Evolutionary conservation across 441 rosid species (phyloP), one percentile per base, ranked within the genome.

Genomic region (Croton setiger): DNA sequence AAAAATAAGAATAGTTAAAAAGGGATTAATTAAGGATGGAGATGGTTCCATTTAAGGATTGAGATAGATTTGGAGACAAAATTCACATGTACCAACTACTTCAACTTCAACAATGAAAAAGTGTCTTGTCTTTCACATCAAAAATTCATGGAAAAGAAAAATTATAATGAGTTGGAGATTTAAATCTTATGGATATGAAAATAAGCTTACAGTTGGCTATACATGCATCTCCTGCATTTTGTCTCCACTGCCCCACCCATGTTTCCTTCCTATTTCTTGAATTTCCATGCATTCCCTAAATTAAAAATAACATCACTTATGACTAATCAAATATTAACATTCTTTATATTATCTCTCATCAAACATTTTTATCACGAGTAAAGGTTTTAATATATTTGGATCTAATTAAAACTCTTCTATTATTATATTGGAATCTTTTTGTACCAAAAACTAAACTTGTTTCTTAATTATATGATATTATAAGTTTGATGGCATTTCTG

Each of bases 121-220:
- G 54, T 31, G 78, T 23, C 75, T 36, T 7, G 64, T 64, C 76
- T 70, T 75, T 78, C 81, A 69, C 52, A 71, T 78, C 75, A 72
- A 48, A 7, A 44, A 41, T 41, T 56, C 56, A 51, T 27, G 20
- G 21, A 52, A 73, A 69, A 51, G 23, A 63, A n/a, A 27, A 14
- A 2, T 27, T 27, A 27, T 0, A 33, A 55, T 61, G 71, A 68
- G 67, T 73, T 73, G 76, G 65, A 73, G 59, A 69, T 60, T 65
- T 67, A 55, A 60, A 63, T 45, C 45, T 23, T 23, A 55, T 35
- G 39, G 39, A 39, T 36, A 56, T 36, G 31, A 63, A 27, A 41
- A 52, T 64, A 64, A 64, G 67, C 53, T 48, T 52, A 72, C 71
- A 73, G 82, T 48, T 78, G 76, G 76, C 68, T 68, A 58, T 52